Evolutionary conservation across 2,329 filamentous ascomycete species (phyloP).

Genomic region (Lasiodiplodia sp.): DNA sequence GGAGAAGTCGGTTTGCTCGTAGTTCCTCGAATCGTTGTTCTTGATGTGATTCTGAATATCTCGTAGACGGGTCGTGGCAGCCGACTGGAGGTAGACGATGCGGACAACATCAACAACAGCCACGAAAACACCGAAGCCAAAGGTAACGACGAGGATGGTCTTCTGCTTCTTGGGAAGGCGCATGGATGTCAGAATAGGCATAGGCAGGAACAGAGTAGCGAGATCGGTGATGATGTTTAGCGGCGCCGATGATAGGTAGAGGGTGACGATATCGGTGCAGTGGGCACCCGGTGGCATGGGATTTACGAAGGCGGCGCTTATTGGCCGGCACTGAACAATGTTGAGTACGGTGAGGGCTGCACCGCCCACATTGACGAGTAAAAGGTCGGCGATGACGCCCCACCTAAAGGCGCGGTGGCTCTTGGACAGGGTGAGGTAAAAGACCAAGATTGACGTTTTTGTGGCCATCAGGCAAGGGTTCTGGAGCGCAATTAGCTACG

Average conservation of each 20-base stretch:
- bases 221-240: conserved; percentile 93
- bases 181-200: conserved; percentile 88
- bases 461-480: conserved; percentile 90
- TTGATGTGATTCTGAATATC: conserved; percentile 46
- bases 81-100: conserved; percentile 87
- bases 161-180: conserved; percentile 85
- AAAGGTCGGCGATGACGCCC: conserved; percentile 81
- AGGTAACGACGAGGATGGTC: conserved; percentile 84
- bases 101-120: conserved; percentile 87
- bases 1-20: conserved; percentile 59
- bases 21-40: conserved; percentile 46
- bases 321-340: conserved; percentile 82
- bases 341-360: conserved; percentile 83
- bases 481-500: conserved; percentile 50
- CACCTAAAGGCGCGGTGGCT: conserved; percentile 79
- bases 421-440: conserved; percentile 84
- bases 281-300: conserved; percentile 54
- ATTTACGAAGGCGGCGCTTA: conserved; percentile 71
- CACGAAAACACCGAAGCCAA: conserved; percentile 86
- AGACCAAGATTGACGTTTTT: conserved; percentile 91
- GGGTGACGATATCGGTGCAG: conserved; percentile 68
- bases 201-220: conserved; percentile 84
- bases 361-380: conserved; percentile 80
- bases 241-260: conserved; percentile 78
- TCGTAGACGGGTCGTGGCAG: conserved; percentile 58